Base-by-base conservation (phyloP, 371 early-diverging fungal species). In the Thermomucor indicae-seudaticae region DNA sequence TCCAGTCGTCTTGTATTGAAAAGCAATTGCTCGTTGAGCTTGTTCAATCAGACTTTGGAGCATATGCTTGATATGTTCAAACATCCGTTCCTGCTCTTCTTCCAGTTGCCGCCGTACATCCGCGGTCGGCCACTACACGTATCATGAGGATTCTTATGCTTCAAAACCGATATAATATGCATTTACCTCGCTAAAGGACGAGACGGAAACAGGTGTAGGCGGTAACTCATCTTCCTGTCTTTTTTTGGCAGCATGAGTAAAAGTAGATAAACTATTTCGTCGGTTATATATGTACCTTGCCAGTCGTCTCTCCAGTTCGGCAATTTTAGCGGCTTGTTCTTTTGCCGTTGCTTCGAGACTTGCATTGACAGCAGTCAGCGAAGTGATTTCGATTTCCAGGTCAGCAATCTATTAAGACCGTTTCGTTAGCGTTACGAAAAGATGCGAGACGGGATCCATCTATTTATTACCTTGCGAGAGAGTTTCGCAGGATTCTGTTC, bases 391-490 rank as follows among this genome's bases (percentile, higher is more conserved):
- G 34, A 77, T 74, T 61, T 77, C 78, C 50, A 77, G 47, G 45
- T 77, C 75, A 49, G 70, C 67, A 41, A 77, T 72, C 78, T 77
- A 40, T 29, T 45, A 32, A n/a, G n/a, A n/a, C n/a, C n/a, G n/a
- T n/a, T 14, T 1, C 16, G 22, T 19, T 28, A 28, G 29, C n/a
- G n/a, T n/a, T n/a, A n/a, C n/a, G n/a, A n/a, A n/a, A n/a, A n/a
- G n/a, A n/a, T n/a, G n/a, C n/a, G n/a, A n/a, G n/a, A n/a, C n/a
- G n/a, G n/a, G n/a, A n/a, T n/a, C n/a, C n/a, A n/a, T n/a, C n/a
- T n/a, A n/a, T n/a, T n/a, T n/a, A n/a, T n/a, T 67, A 70, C 71
- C 56, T 67, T 66, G 53, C 64, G 47, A 52, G 55, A 39, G 19
- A 62, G 27, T 24, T 62, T 57, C 52, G 55, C 22, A 66, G 56